phyloP scores from a whole-genome alignment of 352 stramenopile species.

The Lagenidium sp. region DNA sequence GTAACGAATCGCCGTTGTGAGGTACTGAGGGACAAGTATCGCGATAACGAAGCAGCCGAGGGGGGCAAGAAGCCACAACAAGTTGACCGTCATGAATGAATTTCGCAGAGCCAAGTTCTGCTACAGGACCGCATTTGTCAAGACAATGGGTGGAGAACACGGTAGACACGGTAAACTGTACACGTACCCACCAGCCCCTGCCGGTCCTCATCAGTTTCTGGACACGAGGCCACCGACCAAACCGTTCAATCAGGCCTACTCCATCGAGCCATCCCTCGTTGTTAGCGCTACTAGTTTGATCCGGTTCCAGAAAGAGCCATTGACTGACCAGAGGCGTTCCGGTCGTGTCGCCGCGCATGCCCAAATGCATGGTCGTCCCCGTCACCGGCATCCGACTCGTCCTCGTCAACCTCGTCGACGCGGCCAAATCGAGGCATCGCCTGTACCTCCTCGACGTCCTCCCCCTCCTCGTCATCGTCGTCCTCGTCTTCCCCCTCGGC shows the following conservation, averaged over 20 bases:
- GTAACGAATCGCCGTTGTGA: constrained; percentile 59
- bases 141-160: too few species aligned
- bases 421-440: constrained; percentile 17
- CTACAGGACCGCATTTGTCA: too few species aligned
- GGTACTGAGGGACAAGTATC: constrained; percentile 59
- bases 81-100: constrained; percentile 66
- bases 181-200: too few species aligned
- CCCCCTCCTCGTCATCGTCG: constrained; percentile 27
- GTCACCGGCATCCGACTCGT: constrained; percentile 6
- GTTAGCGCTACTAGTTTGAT: too few species aligned
- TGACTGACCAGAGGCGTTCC: too few species aligned
- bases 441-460: constrained; percentile 22
- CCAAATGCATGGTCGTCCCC: not conserved
- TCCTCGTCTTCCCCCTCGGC: constrained; percentile 31
- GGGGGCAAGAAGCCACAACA: constrained; percentile 61
- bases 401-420: constrained; percentile 11
- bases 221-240: too few species aligned
- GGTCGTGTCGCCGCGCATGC: not conserved
- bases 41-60: constrained; percentile 63
- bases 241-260: too few species aligned
- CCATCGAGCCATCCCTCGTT: too few species aligned
- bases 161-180: too few species aligned
- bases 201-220: too few species aligned
- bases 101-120: constrained; percentile 41
- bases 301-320: too few species aligned